A percentile compares a stretch with the other conserved stretches of the same genome.
These are phyloP conservation scores for Debaryomycetaceae sp. DNA, from an alignment of 1,139 yeast species.

Conservation along the genomic window DNA sequence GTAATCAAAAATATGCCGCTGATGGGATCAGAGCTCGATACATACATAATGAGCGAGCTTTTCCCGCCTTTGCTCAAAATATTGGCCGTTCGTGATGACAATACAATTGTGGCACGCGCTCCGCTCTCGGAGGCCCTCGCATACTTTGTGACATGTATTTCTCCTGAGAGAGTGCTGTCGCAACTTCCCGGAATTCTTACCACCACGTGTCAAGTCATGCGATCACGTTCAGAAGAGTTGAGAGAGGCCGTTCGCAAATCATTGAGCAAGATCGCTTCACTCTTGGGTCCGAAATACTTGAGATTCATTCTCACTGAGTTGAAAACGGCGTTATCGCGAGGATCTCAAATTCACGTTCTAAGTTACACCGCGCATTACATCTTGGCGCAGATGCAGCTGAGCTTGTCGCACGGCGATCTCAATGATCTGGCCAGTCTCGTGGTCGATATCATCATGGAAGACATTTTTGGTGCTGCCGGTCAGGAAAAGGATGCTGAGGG, in stretches of 20 bases:
- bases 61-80: constrained; percentile 53
- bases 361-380: constrained; percentile 78
- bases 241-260: constrained; percentile 82
- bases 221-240: constrained; percentile 78
- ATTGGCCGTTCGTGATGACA: constrained; percentile 58
- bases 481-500: constrained; percentile 94
- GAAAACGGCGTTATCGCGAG: constrained; percentile 68
- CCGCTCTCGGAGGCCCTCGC: constrained; percentile 78
- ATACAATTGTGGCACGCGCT: constrained; percentile 64
- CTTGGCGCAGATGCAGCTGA: constrained; percentile 39
- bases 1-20: constrained; percentile 16
- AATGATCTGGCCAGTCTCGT: constrained; percentile 57
- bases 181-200: constrained; percentile 78
- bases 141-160: constrained; percentile 55
- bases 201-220: constrained; percentile 73
- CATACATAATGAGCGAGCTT: constrained; percentile 45
- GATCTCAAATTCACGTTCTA: constrained; percentile 89
- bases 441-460: constrained; percentile 78
- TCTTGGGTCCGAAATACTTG: constrained; percentile 66
- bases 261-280: constrained; percentile 50
- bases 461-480: constrained; percentile 85
- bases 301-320: constrained; percentile 69
- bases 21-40: constrained; percentile 36
- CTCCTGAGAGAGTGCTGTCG: constrained; percentile 41
- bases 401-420: constrained; percentile 57